phyloP scores from a whole-genome alignment of 2,329 filamentous ascomycete genomes.

The Hypoxylon sp. region DNA sequence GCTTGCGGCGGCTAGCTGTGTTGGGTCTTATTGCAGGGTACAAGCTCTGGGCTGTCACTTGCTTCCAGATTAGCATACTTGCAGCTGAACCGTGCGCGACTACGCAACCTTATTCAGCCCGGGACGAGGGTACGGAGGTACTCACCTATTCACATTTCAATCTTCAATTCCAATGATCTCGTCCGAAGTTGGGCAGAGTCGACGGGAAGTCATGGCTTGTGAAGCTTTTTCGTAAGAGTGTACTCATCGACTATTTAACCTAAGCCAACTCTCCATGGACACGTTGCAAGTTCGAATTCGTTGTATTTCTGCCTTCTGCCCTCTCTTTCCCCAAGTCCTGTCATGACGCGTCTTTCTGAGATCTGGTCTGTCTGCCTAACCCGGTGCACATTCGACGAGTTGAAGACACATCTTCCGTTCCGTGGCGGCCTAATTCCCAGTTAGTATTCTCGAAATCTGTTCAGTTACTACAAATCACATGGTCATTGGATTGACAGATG shows the following conservation, averaged over 20 bases:
- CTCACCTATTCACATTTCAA: background rate
- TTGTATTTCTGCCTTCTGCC: conserved; percentile 3
- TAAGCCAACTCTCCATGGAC: conserved; percentile 12
- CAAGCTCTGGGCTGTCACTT: conserved; percentile 19
- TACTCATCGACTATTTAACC: conserved; percentile 6
- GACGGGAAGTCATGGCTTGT: background rate
- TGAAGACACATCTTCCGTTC: conserved; percentile 22
- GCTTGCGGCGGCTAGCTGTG: conserved; percentile 25
- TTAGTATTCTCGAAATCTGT: conserved; percentile 8
- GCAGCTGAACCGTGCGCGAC: conserved; percentile 26
- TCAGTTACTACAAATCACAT: conserved; percentile 3
- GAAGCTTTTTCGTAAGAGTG: background rate
- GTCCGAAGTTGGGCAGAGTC: conserved; percentile 2
- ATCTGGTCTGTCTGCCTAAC: conserved; percentile 36
- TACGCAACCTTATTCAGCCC: conserved; percentile 5
- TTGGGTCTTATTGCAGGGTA: conserved; percentile 14
- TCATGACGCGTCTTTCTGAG: conserved; percentile 22
- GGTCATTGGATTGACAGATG: background rate
- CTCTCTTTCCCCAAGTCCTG: background rate
- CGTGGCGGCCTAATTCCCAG: conserved; percentile 2
- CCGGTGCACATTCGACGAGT: background rate
- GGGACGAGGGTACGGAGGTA: conserved; percentile 3
- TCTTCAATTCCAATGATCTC: conserved; percentile 10
- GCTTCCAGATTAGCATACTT: conserved; percentile 14
- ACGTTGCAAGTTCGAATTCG: conserved; percentile 27